Percentiles rank a stretch among this genome's conserved stretches.
Conservation (phyloP, 2,329 filamentous ascomycete species). For the Fusarium redolens region DNA sequence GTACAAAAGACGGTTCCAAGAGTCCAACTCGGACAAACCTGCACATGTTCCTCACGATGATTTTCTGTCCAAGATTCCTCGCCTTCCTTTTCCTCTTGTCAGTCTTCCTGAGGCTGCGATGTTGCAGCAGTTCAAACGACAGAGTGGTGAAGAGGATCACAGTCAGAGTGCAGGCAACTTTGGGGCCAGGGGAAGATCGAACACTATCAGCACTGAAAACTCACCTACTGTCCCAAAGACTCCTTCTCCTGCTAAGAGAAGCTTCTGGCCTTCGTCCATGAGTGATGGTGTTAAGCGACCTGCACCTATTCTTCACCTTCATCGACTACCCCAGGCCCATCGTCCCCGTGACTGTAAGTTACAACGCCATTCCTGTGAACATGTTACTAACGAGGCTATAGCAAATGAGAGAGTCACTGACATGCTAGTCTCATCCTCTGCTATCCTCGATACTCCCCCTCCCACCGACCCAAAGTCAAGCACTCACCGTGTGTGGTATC, state of each 20-base stretch:
- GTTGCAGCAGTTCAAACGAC: constrained; percentile 48
- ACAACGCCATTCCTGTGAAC: neutral
- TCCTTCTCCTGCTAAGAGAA: constrained; percentile 38
- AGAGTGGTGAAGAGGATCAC: constrained; percentile 53
- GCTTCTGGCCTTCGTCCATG: constrained; percentile 8
- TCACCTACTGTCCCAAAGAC: constrained; percentile 43
- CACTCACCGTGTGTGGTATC: constrained; percentile 23
- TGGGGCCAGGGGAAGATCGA: constrained; percentile 40
- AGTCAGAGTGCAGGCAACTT: constrained; percentile 47
- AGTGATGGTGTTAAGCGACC: constrained; percentile 20
- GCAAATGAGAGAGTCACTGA: constrained; percentile 39
- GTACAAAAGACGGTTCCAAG: constrained; percentile 30
- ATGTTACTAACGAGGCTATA: constrained; percentile 14
- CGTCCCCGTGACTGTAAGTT: constrained; percentile 36
- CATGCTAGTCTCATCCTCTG: constrained; percentile 42
- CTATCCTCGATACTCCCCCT: constrained; percentile 38
- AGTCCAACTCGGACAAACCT: constrained; percentile 10
- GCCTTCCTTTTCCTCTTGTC: constrained; percentile 52
- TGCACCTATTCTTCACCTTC: constrained; percentile 24
- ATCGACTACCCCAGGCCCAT: constrained; percentile 11
- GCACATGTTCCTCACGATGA: constrained; percentile 40
- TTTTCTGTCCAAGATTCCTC: constrained; percentile 40
- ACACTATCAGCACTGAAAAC: constrained; percentile 48
- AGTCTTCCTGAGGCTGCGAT: constrained; percentile 53
- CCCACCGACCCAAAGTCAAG: constrained; percentile 12